Evolutionary conservation across 2,329 filamentous ascomycete genomes (phyloP).

Genomic region (Hypoxylon sp.): DNA sequence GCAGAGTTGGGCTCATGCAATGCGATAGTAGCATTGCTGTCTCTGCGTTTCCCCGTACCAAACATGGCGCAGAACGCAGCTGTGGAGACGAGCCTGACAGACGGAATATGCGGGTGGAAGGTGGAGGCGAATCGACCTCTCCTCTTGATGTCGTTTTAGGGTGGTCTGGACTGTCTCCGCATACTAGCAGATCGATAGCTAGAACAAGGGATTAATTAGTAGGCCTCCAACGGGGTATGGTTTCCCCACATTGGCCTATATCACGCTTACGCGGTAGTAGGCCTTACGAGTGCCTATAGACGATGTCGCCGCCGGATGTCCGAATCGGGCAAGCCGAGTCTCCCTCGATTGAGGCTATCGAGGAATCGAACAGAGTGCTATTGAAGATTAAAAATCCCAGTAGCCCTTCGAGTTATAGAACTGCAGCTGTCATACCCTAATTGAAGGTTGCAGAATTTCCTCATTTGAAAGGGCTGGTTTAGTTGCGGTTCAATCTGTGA

Average conservation of each 20-base stretch:
- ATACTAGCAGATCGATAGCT: slow-evolving; percentile 32
- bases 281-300: slow-evolving; percentile 17
- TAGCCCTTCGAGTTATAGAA: slow-evolving; percentile 6
- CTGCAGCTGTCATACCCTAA: neutral
- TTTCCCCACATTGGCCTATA: slow-evolving; percentile 40
- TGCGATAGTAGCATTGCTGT: slow-evolving; percentile 35
- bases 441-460: slow-evolving; percentile 7
- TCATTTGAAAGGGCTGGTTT: slow-evolving; percentile 13
- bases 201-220: slow-evolving; percentile 31
- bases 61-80: slow-evolving; percentile 27
- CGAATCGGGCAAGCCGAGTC: slow-evolving; percentile 36
- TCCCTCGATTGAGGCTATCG: slow-evolving; percentile 24
- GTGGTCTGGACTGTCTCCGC: slow-evolving; percentile 39
- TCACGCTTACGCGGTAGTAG: slow-evolving; percentile 33
- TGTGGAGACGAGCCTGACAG: slow-evolving; percentile 39
- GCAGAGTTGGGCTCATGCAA: slow-evolving; percentile 32
- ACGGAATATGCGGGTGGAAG: slow-evolving; percentile 37
- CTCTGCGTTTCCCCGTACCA: slow-evolving; percentile 32
- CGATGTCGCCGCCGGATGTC: slow-evolving; percentile 42
- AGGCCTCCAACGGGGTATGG: slow-evolving; percentile 33
- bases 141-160: slow-evolving; percentile 14
- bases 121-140: slow-evolving; percentile 30
- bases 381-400: slow-evolving; percentile 27
- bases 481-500: slow-evolving; percentile 12
- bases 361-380: slow-evolving; percentile 17